Evolutionary conservation across 2,329 filamentous ascomycete genomes (phyloP).

Genomic region (Balansia obtecta): DNA sequence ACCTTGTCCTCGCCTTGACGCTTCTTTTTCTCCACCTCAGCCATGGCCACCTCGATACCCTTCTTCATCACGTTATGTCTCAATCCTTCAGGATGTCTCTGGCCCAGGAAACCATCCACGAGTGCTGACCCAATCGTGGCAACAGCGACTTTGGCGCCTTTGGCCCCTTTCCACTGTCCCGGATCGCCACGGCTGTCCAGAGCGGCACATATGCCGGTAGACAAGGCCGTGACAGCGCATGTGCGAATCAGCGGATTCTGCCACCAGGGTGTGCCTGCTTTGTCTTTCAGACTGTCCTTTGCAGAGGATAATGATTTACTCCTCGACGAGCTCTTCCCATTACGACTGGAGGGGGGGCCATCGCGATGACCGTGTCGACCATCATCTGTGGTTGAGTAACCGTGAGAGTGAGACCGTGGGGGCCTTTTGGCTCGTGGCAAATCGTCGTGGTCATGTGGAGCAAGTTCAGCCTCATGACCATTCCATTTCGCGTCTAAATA

Average conservation of each 20-base stretch:
- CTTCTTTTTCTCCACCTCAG: slow-evolving; percentile 7
- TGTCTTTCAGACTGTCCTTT: background rate
- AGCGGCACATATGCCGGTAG: slow-evolving; percentile 34
- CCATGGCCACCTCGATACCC: slow-evolving; percentile 6
- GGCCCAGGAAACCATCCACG: slow-evolving; percentile 31
- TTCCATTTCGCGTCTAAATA: background rate
- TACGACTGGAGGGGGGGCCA: background rate
- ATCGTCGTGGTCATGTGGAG: background rate
- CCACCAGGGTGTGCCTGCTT: slow-evolving; percentile 18
- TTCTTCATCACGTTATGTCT: slow-evolving; percentile 8
- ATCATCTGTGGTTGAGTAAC: background rate
- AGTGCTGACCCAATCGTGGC: slow-evolving; percentile 36
- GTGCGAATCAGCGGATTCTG: slow-evolving; percentile 24
- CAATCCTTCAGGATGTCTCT: slow-evolving; percentile 18
- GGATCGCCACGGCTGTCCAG: slow-evolving; percentile 32
- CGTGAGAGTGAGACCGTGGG: slow-evolving; percentile 1
- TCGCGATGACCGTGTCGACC: background rate
- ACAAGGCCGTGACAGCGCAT: slow-evolving; percentile 32
- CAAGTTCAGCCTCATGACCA: background rate
- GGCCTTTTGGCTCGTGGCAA: background rate
- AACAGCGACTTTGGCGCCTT: slow-evolving; percentile 35
- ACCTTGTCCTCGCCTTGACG: background rate
- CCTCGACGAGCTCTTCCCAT: background rate
- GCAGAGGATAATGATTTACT: background rate
- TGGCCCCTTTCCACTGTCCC: slow-evolving; percentile 34